A percentile compares a stretch with the other conserved stretches of the same genome.
phyloP scores from a whole-genome alignment of 345 rosid species.

The Physaria fendleri region DNA sequence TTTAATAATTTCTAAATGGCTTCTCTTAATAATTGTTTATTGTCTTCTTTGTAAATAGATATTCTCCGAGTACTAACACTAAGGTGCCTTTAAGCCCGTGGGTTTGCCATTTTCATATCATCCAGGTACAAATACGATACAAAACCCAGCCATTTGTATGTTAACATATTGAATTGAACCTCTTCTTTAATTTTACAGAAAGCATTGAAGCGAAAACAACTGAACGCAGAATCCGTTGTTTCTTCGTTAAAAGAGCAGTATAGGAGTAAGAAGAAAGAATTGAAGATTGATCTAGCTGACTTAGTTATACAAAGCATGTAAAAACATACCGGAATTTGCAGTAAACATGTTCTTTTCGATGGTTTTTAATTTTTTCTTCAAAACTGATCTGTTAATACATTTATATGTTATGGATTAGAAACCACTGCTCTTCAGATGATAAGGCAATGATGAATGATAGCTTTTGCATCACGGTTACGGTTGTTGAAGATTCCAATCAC shows the following conservation, averaged over 20 bases:
- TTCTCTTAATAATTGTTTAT: conserved; percentile 17
- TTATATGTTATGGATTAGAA: conserved; percentile 9
- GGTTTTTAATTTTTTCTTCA: neutral
- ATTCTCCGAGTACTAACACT: conserved; percentile 37
- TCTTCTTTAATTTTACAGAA: conserved; percentile 43
- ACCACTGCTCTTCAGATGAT: conserved; percentile 29
- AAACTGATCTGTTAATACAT: conserved; percentile 16
- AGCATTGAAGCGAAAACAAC: conserved; percentile 44
- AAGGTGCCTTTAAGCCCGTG: conserved; percentile 47
- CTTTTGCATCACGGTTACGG: conserved; percentile 48
- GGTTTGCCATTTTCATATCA: conserved; percentile 82
- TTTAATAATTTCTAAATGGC: neutral
- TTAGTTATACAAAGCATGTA: conserved; percentile 54
- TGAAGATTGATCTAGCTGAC: conserved; percentile 32
- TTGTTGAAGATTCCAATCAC: conserved; percentile 37
- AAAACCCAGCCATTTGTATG: neutral
- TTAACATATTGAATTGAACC: neutral
- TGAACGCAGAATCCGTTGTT: conserved; percentile 40
- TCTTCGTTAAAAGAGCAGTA: conserved; percentile 44
- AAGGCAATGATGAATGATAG: conserved; percentile 36
- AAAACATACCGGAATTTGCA: conserved; percentile 23
- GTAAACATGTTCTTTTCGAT: neutral
- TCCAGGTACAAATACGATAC: conserved; percentile 48
- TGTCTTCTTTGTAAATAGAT: conserved; percentile 34
- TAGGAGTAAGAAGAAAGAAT: conserved; percentile 23